These are phyloP conservation scores for Talinum fruticosum DNA, from an alignment of 148 eudicot genomes.

Conservation along the genomic window DNA sequence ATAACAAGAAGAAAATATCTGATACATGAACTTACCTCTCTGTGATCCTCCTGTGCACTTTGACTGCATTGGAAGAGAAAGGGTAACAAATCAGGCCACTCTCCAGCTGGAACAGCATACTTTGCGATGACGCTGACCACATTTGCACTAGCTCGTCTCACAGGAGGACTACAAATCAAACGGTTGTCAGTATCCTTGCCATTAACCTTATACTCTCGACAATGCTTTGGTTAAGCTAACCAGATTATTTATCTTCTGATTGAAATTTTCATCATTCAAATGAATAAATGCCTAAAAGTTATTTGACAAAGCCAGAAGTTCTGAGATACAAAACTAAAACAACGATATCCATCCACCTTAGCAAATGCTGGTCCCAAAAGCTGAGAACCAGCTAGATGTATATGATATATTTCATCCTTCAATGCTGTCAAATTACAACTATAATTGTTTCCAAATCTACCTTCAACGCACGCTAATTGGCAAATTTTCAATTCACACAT, in stretches of 20 bases:
- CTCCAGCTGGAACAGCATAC: conserved; percentile 95
- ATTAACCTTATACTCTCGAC: background rate
- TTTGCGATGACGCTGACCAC: conserved; percentile 90
- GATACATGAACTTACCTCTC: conserved; percentile 50
- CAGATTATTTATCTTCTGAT: background rate
- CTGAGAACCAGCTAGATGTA: background rate
- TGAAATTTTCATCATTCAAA: background rate
- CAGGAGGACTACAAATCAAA: conserved; percentile 66
- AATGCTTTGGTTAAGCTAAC: background rate
- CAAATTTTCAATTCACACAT: background rate
- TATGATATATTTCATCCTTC: background rate
- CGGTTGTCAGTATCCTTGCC: background rate
- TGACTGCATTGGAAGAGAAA: conserved; percentile 97
- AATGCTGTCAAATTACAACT: background rate
- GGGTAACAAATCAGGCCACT: conserved; percentile 94
- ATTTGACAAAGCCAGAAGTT: no score
- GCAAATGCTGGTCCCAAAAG: background rate
- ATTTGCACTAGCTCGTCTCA: conserved; percentile 97
- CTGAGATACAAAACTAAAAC: background rate
- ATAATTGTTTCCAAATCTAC: background rate
- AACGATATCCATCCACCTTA: background rate
- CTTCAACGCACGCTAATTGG: background rate
- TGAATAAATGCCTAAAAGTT: background rate
- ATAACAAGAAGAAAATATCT: background rate
- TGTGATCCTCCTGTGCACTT: conserved; percentile 90